Base-by-base conservation (phyloP, 495 filamentous ascomycete genomes). In the Choiromyces venosus region DNA sequence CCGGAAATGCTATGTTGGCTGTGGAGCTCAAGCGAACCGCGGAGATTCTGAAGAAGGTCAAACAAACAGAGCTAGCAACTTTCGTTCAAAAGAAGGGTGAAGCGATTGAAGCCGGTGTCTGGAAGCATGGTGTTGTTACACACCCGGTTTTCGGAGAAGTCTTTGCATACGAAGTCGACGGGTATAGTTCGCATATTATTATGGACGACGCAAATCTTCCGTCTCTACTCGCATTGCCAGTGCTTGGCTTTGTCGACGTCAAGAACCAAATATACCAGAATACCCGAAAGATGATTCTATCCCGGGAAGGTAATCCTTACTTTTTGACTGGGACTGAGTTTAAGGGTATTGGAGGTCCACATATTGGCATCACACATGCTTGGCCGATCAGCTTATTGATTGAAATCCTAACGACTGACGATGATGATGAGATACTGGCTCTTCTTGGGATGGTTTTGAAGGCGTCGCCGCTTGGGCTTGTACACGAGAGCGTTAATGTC, bases 131-230 rank as follows among this genome's bases (percentile, higher is more conserved):
- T n/a, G 90, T 97, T 18, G 90, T 98, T n/a, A 82, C 84, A 4
- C 93, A 97, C 79, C 87, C 89, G 75, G 89, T 87, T 61, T 97
- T 90, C 75, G 96, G 96, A 38, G 84, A 91, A 33, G 95, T 99
- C 5, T 99, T 97, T 81, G 95, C 95, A 8, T 99, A 91, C 80
- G 95, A 99, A 83, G 93, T 98, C 19, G 95, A 99, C 81, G 95
- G 95, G 1, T 99, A 95, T 77, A 96, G 95, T 66, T 93, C 91
- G 18, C 86, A 88, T 6, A 91, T 97, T 68, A 82, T 99, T 39
- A 98, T 99, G 95, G 95, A 99, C 77, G 95, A 99, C 81, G 95
- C 95, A 18, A 99, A 99, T 76, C 87, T 98, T 46, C 95, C 95
- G 1, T 97, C 93, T 0, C 83, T 99, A 14, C 85, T 99, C 1